Percentiles rank a stretch among this genome's conserved stretches.
Conservation (phyloP, 164 flowering plant genomes). For the Tetracentron sinense region DNA sequence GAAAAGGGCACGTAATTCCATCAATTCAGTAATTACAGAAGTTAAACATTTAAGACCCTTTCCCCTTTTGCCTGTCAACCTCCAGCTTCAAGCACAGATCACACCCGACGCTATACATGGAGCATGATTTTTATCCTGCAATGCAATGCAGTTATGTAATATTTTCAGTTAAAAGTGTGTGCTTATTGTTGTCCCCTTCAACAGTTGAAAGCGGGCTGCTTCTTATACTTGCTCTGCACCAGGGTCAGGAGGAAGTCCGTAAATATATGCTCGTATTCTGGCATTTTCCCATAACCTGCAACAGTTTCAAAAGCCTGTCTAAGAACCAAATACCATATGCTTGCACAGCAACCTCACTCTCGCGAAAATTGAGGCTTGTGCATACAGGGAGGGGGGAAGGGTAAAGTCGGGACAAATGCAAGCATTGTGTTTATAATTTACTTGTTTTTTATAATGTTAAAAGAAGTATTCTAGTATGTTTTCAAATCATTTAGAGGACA, state of each 20-base stretch:
- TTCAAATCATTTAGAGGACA: too few species aligned
- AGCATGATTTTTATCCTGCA: not conserved
- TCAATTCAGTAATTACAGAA: not conserved
- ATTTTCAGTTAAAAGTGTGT: not conserved
- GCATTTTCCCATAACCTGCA: conserved; percentile 61
- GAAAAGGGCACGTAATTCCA: not conserved
- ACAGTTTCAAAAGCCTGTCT: not conserved
- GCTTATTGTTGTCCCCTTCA: not conserved
- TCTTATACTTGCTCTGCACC: conserved; percentile 32
- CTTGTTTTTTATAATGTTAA: too few species aligned
- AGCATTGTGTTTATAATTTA: too few species aligned
- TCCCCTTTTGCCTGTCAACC: not conserved
- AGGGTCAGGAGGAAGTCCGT: conserved; percentile 56
- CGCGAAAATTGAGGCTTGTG: not conserved
- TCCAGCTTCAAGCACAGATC: not conserved
- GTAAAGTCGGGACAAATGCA: too few species aligned
- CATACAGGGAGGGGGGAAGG: not conserved
- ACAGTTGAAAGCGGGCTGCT: not conserved
- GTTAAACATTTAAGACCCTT: not conserved
- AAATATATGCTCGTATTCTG: conserved; percentile 69
- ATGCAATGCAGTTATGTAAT: not conserved
- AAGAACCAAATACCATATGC: not conserved
- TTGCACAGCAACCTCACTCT: not conserved
- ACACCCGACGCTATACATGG: not conserved
- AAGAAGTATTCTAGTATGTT: too few species aligned